These are phyloP conservation scores for Circinella minor DNA, from an alignment of 371 early-diverging fungal genomes.

Conservation along the genomic window DNA sequence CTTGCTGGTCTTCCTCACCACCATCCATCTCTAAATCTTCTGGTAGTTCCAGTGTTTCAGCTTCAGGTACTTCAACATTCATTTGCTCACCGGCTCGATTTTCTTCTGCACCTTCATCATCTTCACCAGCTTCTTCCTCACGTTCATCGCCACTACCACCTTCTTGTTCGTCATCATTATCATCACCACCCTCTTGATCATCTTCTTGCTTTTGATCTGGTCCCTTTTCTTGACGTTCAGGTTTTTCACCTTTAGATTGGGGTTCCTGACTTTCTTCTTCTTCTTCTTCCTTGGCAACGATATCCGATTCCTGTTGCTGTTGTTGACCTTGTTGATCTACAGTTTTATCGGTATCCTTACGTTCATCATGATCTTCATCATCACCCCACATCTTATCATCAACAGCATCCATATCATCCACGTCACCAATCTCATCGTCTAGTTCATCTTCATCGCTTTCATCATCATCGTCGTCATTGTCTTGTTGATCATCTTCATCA, in stretches of 20 bases:
- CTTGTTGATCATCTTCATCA: slow-evolving; percentile 65
- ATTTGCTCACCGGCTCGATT: slow-evolving; percentile 59
- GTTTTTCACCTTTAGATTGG: slow-evolving; percentile 37
- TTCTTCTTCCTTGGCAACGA: slow-evolving; percentile 72
- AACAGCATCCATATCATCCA: slow-evolving; percentile 87
- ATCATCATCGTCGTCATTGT: slow-evolving; percentile 51
- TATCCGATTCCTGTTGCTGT: slow-evolving; percentile 64
- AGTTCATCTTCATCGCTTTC: slow-evolving; percentile 69
- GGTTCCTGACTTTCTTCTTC: slow-evolving; percentile 46
- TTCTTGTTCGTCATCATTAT: slow-evolving; percentile 43
- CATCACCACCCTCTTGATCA: slow-evolving; percentile 46
- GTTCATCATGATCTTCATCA: slow-evolving; percentile 77
- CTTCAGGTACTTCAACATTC: slow-evolving; percentile 66
- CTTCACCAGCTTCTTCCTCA: slow-evolving; percentile 31
- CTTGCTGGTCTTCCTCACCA: slow-evolving; percentile 45
- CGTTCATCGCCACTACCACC: slow-evolving; percentile 23
- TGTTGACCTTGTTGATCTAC: slow-evolving; percentile 59
- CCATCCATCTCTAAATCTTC: slow-evolving; percentile 71
- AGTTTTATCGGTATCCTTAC: slow-evolving; percentile 68
- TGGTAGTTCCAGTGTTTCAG: slow-evolving; percentile 63
- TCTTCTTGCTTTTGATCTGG: slow-evolving; percentile 52
- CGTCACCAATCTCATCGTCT: slow-evolving; percentile 92
- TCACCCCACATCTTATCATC: slow-evolving; percentile 98
- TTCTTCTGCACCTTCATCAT: slow-evolving; percentile 46
- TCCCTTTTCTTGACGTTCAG: slow-evolving; percentile 38